Base-by-base conservation (phyloP, 306 rosid species). In the Prunus campanulata region DNA sequence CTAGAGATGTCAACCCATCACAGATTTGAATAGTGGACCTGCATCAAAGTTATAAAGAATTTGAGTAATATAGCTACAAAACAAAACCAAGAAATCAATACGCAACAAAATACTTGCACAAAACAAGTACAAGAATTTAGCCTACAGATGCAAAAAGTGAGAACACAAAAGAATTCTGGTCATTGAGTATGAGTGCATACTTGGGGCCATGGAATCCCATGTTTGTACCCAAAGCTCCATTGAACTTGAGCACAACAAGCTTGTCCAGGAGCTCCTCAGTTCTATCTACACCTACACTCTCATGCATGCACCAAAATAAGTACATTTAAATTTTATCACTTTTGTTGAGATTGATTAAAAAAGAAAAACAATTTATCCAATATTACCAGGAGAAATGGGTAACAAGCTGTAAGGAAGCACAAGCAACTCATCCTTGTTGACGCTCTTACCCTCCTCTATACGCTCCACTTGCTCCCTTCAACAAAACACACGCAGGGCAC, bases 231-330 rank as follows among this genome's bases (percentile, higher is more conserved):
- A 52, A 74, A 79, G 30, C 69, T 83, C 76, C 83, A 75, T 90
- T 77, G 78, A 88, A 77, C 90, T 90, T 92, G 80, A 90, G 77
- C 74, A 90, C 87, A 63, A 80, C 96, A 79, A 92, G 86, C 82
- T 90, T 92, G 65, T 90, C 92, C 85, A 92, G 79, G 67, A 90
- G 86, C 71, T 84, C 85, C 78, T 70, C 89, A 64, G 83, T 83
- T 74, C 86, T 81, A 46, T 82, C 84, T 11, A 74, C 8, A 80
- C 85, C 96, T 87, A 87, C 75, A 74, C 56, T 19, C 63, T 52
- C 64, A 71, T 5, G 11, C 46, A 51, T 8, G 14, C 73, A 52
- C 12, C 16, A 29, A 70, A 51, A 30, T 6, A 52, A 19, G 22
- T 16, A 25, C 16, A 48, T 14, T 32, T 30, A 11, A n/a, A 52